Evolutionary conservation across 768 basidiomycete genomes (phyloP).

Genomic region (Mrakia blollopis): DNA sequence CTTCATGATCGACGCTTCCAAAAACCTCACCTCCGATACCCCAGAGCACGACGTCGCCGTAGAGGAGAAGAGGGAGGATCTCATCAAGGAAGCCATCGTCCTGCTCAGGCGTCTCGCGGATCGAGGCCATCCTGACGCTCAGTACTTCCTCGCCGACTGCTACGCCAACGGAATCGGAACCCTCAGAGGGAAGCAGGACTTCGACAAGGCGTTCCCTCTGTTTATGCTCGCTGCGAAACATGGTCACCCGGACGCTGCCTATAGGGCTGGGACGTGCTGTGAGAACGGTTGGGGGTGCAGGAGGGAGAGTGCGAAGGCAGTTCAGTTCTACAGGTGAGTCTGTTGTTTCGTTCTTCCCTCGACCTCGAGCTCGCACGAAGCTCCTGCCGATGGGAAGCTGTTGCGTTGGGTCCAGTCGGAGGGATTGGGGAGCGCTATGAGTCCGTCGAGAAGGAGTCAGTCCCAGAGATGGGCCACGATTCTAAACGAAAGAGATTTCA

Average conservation of each 20-base stretch:
- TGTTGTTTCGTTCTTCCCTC: not conserved
- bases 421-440: too few species aligned
- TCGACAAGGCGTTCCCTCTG: conserved; percentile 92
- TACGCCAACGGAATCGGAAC: conserved; percentile 98
- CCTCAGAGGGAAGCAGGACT: conserved; percentile 82
- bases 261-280: conserved; percentile 93
- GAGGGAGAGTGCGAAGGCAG: conserved; percentile 81
- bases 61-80: conserved; percentile 56
- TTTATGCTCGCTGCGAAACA: conserved; percentile 96
- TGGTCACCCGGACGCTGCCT: conserved; percentile 89
- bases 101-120: conserved; percentile 89
- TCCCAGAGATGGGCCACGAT: not conserved
- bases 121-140: conserved; percentile 85
- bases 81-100: conserved; percentile 77
- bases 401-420: too few species aligned
- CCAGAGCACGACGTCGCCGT: conserved; percentile 43
- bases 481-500: not conserved
- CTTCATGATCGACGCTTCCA: conserved; percentile 97
- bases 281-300: conserved; percentile 99
- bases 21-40: conserved; percentile 65
- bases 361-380: too few species aligned
- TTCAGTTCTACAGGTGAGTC: conserved; percentile 70
- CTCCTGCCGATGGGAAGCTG: too few species aligned
- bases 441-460: too few species aligned
- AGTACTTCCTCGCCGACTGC: conserved; percentile 97